Percentiles rank a stretch among this genome's conserved stretches.
Evolutionary conservation across 139 green algal genomes (phyloP).

Genomic region (Parachlorella kessleri): DNA sequence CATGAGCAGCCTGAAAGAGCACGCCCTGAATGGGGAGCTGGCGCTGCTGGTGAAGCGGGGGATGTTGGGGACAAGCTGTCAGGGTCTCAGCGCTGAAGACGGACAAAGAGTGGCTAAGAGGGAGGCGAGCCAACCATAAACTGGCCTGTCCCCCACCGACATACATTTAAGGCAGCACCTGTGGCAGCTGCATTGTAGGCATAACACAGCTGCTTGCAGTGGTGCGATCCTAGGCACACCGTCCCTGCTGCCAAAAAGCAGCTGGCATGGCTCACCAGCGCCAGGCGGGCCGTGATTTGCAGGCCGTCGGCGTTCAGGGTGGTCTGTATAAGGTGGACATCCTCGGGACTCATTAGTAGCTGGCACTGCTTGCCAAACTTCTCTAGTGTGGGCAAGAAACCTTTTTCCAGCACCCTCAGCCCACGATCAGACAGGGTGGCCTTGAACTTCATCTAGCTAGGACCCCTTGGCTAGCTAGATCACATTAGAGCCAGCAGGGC

Average conservation of each 20-base stretch:
- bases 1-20: constrained; percentile 1
- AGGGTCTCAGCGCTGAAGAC: no score
- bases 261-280: constrained; percentile 28
- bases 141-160: no score
- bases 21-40: no score
- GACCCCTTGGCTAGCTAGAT: no score
- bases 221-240: no score
- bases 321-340: constrained; percentile 72
- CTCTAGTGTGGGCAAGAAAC: constrained; percentile 76
- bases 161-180: no score
- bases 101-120: background rate
- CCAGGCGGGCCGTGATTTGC: constrained; percentile 60
- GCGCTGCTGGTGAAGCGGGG: no score
- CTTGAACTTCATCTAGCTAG: constrained; percentile 73
- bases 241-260: constrained; percentile 1
- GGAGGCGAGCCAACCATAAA: background rate
- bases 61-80: no score
- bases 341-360: constrained; percentile 60
- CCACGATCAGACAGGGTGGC: constrained; percentile 60
- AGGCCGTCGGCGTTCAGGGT: constrained; percentile 67
- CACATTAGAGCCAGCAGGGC: no score
- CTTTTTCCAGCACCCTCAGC: constrained; percentile 51
- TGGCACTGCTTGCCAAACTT: constrained; percentile 81
- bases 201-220: no score
- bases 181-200: no score